phyloP scores from a whole-genome alignment of 805 yeast species.

The Barnettozyma siamensis region DNA sequence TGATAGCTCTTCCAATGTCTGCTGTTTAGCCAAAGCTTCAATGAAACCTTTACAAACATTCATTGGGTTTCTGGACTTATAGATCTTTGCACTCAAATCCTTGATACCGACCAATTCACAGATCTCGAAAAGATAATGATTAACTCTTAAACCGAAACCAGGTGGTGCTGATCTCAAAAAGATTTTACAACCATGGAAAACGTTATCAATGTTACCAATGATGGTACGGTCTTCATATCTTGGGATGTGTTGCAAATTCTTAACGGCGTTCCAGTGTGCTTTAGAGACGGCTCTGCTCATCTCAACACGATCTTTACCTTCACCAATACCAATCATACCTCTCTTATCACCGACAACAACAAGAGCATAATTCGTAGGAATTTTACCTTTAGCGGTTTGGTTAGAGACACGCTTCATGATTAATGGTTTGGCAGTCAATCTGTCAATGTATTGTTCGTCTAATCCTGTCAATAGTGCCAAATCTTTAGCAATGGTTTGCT shows the following conservation, averaged over 20 bases:
- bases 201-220: conserved; percentile 73
- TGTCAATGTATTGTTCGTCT: conserved; percentile 52
- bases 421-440: conserved; percentile 58
- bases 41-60: conserved; percentile 86
- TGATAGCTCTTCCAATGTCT: conserved; percentile 81
- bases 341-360: conserved; percentile 90
- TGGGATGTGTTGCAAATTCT: conserved; percentile 74
- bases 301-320: conserved; percentile 82
- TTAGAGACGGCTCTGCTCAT: conserved; percentile 69
- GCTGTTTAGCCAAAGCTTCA: conserved; percentile 79
- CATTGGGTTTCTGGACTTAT: conserved; percentile 90
- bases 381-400: conserved; percentile 90
- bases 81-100: conserved; percentile 87
- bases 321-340: conserved; percentile 93
- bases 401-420: conserved; percentile 78
- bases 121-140: conserved; percentile 82
- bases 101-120: conserved; percentile 92
- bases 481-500: conserved; percentile 39
- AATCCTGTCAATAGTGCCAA: conserved; percentile 63
- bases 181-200: conserved; percentile 81
- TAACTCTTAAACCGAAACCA: conserved; percentile 90
- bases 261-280: conserved; percentile 92
- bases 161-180: conserved; percentile 83
- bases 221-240: conserved; percentile 90
- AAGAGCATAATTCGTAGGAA: conserved; percentile 71